A percentile compares a stretch with the other conserved stretches of the same genome.
Conservation (phyloP, 495 filamentous ascomycete genomes). For the Letharia lupina region DNA sequence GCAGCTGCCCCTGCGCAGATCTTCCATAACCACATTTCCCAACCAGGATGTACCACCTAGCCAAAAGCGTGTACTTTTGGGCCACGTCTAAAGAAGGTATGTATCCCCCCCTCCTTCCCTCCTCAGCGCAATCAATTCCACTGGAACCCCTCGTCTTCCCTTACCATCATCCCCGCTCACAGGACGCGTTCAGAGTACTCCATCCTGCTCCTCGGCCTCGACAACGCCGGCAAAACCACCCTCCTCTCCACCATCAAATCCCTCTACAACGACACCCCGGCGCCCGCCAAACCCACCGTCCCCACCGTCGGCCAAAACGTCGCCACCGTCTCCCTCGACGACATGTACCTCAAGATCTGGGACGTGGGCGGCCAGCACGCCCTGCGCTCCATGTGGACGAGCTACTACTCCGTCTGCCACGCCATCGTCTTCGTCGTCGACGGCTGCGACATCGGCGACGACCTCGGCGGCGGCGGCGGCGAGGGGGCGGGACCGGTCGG, state of each 20-base stretch:
- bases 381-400: conserved; percentile 88
- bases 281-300: conserved; percentile 59
- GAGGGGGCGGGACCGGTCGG: conserved; percentile 30
- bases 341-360: conserved; percentile 98
- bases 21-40: background rate
- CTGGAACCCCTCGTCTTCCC: background rate
- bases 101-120: background rate
- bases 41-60: conserved; percentile 80
- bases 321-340: conserved; percentile 72
- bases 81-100: conserved; percentile 90
- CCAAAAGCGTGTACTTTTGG: conserved; percentile 87
- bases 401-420: conserved; percentile 87
- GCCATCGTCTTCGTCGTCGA: conserved; percentile 97
- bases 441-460: conserved; percentile 81
- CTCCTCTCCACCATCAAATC: conserved; percentile 94
- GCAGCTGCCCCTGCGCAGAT: conserved; percentile 2
- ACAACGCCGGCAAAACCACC: conserved; percentile 97
- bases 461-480: conserved; percentile 16
- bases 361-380: conserved; percentile 90
- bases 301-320: conserved; percentile 98
- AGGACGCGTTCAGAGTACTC: conserved; percentile 66
- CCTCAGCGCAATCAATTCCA: background rate
- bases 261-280: conserved; percentile 55
- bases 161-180: background rate
- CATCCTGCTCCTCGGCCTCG: conserved; percentile 89